Base-by-base conservation (phyloP, 768 basidiomycete species). In the Leccinum pellstonianum region DNA sequence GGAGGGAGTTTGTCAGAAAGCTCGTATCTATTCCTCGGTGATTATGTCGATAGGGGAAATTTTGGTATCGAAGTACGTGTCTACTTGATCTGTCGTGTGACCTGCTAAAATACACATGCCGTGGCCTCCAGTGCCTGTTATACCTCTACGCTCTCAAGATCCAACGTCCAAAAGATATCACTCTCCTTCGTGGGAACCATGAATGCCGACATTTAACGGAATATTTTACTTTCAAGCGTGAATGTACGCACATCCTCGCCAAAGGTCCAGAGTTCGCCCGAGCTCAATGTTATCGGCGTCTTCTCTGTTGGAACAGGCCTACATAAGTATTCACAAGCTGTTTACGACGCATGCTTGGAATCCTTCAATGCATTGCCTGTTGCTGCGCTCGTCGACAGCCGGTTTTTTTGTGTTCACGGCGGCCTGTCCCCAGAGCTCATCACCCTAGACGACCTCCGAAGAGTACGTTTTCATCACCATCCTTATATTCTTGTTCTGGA, bases 341-440 rank as follows among this genome's bases (percentile, higher is more conserved):
- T 99, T 23, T 99, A 99, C 72, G 93, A 98, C 60, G 95, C 93
- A 1, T 97, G 94, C 72, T 85, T 93, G 68, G 82, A 86, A 48
- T 92, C 92, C 0, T 99, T 98, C 79, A 89, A 87, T 68, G 87
- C 92, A 23, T 81, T 99, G 5, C 97, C 97, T 3, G 77, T 99
- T 35, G 83, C 94, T 0, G 97, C 93, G 7, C 79, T 98, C 58
- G 91, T 99, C 74, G 97, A 99, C 72, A 83, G 86, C 62, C 91
- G 93, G 68, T 98, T 99, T 80, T 90, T 99, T 73, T 98, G 96
- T 69, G 94, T 98, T 3, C 97, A 98, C 65, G 97, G 97, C 2
- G 97, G 97, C 4, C 81, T 99, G 38, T 94, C 92, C 0, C 97
- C 97, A 0, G 87, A 91, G 63, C 81, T 99, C 1, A 76, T 87